A percentile compares a stretch with the other conserved stretches of the same genome.
phyloP scores from a whole-genome alignment of 2,329 filamentous ascomycete genomes.

The Claviceps capensis region DNA sequence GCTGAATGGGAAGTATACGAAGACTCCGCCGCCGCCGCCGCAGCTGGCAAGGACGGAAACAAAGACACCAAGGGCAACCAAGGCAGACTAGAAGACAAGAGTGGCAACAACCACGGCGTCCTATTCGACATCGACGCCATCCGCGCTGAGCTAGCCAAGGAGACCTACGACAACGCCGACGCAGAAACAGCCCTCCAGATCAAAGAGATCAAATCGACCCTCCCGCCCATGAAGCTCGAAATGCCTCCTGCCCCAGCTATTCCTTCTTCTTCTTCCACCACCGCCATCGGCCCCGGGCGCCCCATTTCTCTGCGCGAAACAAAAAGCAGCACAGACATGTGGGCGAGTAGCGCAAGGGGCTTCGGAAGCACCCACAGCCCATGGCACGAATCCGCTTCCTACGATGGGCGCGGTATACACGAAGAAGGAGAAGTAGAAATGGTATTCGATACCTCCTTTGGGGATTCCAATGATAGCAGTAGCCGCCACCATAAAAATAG shows the following conservation, averaged over 20 bases:
- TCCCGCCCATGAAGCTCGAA: constrained; percentile 80
- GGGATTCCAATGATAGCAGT: constrained; percentile 18
- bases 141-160: constrained; percentile 64
- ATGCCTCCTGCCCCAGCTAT: constrained; percentile 20
- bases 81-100: constrained; percentile 25
- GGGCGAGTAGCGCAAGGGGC: constrained; percentile 10
- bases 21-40: constrained; percentile 30
- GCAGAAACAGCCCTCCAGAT: constrained; percentile 41
- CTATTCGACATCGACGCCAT: constrained; percentile 96
- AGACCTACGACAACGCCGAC: constrained; percentile 37
- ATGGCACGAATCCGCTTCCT: constrained; percentile 11
- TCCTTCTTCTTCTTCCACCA: constrained; percentile 4
- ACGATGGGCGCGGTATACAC: constrained; percentile 14
- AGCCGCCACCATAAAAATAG: not conserved
- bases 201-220: constrained; percentile 71
- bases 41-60: constrained; percentile 20
- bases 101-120: constrained; percentile 46
- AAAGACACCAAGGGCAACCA: constrained; percentile 10
- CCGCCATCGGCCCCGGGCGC: constrained; percentile 11
- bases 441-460: constrained; percentile 56
- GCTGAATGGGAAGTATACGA: constrained; percentile 94
- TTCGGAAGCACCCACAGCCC: constrained; percentile 2
- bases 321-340: constrained; percentile 29
- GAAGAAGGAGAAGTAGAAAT: constrained; percentile 45
- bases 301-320: constrained; percentile 25